phyloP scores from a whole-genome alignment of 495 filamentous ascomycete species.

The Penicillium paxilli region DNA sequence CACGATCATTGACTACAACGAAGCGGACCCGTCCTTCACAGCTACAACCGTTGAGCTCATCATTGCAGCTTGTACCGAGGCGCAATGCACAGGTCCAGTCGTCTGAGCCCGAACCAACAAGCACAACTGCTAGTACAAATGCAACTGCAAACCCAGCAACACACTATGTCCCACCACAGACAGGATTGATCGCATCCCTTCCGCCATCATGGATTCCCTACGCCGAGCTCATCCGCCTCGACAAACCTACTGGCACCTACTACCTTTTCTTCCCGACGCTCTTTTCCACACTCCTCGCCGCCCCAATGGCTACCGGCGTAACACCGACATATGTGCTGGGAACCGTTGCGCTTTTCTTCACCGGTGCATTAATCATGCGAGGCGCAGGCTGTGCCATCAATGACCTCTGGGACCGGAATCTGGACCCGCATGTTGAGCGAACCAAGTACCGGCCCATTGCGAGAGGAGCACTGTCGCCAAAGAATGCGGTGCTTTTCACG shows the following conservation, averaged over 20 bases:
- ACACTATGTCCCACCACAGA: slow-evolving; percentile 67
- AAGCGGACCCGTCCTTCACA: neutral
- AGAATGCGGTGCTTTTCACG: slow-evolving; percentile 76
- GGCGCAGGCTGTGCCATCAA: slow-evolving; percentile 98
- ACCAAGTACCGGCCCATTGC: slow-evolving; percentile 90
- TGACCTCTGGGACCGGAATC: slow-evolving; percentile 92
- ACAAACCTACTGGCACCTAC: slow-evolving; percentile 93
- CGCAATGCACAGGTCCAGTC: slow-evolving; percentile 11
- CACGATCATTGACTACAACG: neutral
- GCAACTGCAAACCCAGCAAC: slow-evolving; percentile 16
- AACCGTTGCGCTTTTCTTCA: slow-evolving; percentile 77
- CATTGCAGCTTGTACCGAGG: neutral
- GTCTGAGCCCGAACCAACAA: neutral
- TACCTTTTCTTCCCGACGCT: slow-evolving; percentile 96
- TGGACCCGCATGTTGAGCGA: slow-evolving; percentile 86
- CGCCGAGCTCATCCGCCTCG: slow-evolving; percentile 87
- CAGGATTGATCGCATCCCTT: slow-evolving; percentile 74
- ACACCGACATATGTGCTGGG: slow-evolving; percentile 63
- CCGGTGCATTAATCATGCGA: slow-evolving; percentile 91
- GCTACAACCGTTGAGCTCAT: neutral
- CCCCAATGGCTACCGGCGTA: slow-evolving; percentile 50
- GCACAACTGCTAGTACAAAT: too few relatives aligned
- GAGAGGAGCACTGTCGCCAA: slow-evolving; percentile 74
- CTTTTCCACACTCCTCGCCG: slow-evolving; percentile 73
- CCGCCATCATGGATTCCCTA: slow-evolving; percentile 82